A percentile compares a stretch with the other conserved stretches of the same genome.
Evolutionary conservation across 2,329 filamentous ascomycete species (phyloP).

Genomic region (Colletotrichum siamense): DNA sequence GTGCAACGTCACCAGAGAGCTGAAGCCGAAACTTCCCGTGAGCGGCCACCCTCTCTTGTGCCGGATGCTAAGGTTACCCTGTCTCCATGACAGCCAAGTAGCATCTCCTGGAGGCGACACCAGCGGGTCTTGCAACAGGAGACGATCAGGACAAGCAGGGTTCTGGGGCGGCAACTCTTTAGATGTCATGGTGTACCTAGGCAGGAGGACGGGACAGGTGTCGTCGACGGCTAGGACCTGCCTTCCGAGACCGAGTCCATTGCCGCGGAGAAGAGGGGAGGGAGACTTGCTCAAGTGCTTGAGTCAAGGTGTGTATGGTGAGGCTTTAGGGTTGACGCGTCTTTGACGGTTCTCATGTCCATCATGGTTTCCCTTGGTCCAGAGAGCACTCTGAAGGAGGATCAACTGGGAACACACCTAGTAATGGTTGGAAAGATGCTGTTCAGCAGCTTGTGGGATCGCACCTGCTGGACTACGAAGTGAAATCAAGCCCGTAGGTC

Average conservation of each 20-base stretch:
- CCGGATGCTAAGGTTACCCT: neutral
- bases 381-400: neutral
- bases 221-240: neutral
- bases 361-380: neutral
- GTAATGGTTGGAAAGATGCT: neutral
- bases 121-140: neutral
- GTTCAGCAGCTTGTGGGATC: neutral
- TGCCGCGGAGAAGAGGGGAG: neutral
- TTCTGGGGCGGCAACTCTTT: neutral
- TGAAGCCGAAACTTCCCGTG: neutral
- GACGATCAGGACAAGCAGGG: neutral
- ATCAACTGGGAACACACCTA: too few species aligned
- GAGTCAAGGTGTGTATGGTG: neutral
- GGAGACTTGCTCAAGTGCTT: neutral
- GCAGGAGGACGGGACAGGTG: neutral
- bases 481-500: accelerated
- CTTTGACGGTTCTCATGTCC: accelerated
- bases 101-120: neutral
- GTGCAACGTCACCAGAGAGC: neutral
- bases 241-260: neutral
- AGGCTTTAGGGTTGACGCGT: neutral
- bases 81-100: neutral
- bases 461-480: neutral
- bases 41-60: accelerated
- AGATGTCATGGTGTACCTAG: neutral